phyloP scores from a whole-genome alignment of 169 alveolate species.

The Babesia divergens region DNA sequence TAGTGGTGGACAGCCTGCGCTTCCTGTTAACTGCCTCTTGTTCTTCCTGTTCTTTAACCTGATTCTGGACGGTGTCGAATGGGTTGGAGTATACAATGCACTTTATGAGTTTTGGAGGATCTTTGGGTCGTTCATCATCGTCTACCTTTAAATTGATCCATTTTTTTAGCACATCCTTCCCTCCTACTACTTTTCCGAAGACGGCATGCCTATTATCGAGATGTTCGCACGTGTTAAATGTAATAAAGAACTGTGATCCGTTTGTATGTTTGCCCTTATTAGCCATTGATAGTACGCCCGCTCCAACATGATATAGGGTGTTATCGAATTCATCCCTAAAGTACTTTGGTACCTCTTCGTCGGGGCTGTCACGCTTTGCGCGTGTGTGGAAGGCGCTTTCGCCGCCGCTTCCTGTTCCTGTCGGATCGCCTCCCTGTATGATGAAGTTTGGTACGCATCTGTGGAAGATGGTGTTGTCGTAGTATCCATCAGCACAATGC shows the following conservation, averaged over 20 bases:
- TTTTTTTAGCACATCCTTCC: constrained; percentile 47
- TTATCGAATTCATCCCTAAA: constrained; percentile 63
- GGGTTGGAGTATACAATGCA: constrained; percentile 55
- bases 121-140: constrained; percentile 60
- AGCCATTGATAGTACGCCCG: constrained; percentile 64
- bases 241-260: constrained; percentile 90
- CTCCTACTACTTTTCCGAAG: constrained; percentile 64
- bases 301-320: constrained; percentile 58
- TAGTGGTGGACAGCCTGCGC: constrained; percentile 22
- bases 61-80: constrained; percentile 39
- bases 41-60: neutral
- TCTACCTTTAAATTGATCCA: constrained; percentile 51
- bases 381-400: constrained; percentile 66
- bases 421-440: constrained; percentile 97
- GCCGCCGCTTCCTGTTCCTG: constrained; percentile 97
- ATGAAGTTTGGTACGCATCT: constrained; percentile 90
- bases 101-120: constrained; percentile 59
- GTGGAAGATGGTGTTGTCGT: constrained; percentile 87
- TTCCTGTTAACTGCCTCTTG: constrained; percentile 1
- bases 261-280: constrained; percentile 79
- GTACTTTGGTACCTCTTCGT: constrained; percentile 55
- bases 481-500: constrained; percentile 78
- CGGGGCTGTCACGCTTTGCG: constrained; percentile 26
- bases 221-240: constrained; percentile 89
- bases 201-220: constrained; percentile 87